These are phyloP conservation scores for Ricinus communis DNA, from an alignment of 345 rosid genomes.

Conservation along the genomic window DNA sequence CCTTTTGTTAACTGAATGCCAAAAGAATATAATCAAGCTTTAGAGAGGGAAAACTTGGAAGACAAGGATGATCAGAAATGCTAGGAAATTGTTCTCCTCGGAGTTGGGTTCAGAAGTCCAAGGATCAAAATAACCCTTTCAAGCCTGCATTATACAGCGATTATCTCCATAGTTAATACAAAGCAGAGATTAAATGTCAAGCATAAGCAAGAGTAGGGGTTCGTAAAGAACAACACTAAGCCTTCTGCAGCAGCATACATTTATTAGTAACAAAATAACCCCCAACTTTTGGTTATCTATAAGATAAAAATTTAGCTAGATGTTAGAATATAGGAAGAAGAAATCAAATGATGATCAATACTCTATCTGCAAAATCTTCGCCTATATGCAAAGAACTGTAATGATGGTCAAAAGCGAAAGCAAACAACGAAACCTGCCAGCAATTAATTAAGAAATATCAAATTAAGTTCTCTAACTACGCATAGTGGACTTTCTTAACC, in stretches of 20 bases:
- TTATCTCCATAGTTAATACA: neutral
- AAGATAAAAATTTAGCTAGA: no score
- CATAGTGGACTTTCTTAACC: neutral
- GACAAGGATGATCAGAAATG: no score
- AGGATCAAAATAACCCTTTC: neutral
- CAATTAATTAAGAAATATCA: neutral
- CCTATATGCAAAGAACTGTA: neutral
- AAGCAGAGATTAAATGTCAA: slow-evolving; percentile 9
- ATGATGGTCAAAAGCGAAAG: neutral
- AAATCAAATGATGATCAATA: neutral
- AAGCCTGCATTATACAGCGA: slow-evolving; percentile 18
- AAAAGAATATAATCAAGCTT: no score
- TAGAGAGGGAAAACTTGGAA: no score
- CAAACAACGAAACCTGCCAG: neutral
- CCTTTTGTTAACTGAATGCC: neutral
- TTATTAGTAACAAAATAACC: neutral
- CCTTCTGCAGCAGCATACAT: neutral
- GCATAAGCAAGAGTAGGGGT: neutral
- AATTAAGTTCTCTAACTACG: neutral
- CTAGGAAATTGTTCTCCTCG: neutral
- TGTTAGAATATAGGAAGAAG: neutral
- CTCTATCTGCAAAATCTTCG: neutral
- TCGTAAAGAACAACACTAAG: neutral
- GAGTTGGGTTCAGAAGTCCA: no score
- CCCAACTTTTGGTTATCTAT: neutral